Conservation (phyloP, 805 yeast genomes). For the Ogataea nakhonphanomensis region DNA sequence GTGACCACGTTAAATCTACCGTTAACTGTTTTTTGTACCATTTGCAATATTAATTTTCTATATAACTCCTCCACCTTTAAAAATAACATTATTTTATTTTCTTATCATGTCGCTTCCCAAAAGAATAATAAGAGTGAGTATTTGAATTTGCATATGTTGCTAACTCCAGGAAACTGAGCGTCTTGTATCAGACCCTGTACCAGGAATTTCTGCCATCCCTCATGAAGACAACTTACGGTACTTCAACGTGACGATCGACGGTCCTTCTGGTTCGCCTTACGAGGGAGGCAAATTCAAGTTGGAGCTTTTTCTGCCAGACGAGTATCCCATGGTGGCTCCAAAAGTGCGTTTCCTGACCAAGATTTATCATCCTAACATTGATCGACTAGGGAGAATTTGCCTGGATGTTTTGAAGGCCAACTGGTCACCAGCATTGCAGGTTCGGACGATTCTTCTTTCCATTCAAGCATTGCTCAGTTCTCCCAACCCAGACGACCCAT, state of each 20-base stretch:
- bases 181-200: conserved; percentile 89
- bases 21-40: conserved; percentile 22
- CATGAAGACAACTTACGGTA: conserved; percentile 92
- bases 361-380: conserved; percentile 96
- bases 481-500: conserved; percentile 97
- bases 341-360: conserved; percentile 90
- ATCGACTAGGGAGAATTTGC: conserved; percentile 91
- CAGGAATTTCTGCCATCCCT: conserved; percentile 91
- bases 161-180: conserved; percentile 77
- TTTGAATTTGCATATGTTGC: background rate
- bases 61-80: conserved; percentile 2
- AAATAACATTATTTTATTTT: background rate
- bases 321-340: conserved; percentile 98
- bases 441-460: conserved; percentile 84
- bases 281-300: conserved; percentile 75
- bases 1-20: conserved; percentile 30
- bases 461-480: conserved; percentile 93
- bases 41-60: conserved; percentile 1
- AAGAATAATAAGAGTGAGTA: conserved; percentile 78
- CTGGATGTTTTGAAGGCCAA: conserved; percentile 90
- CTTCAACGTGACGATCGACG: conserved; percentile 87
- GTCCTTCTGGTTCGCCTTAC: conserved; percentile 89
- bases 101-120: conserved; percentile 66
- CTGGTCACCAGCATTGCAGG: conserved; percentile 98
- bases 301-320: conserved; percentile 90